Base-by-base conservation (phyloP, 805 yeast species). In the Saturnispora sanitii region DNA sequence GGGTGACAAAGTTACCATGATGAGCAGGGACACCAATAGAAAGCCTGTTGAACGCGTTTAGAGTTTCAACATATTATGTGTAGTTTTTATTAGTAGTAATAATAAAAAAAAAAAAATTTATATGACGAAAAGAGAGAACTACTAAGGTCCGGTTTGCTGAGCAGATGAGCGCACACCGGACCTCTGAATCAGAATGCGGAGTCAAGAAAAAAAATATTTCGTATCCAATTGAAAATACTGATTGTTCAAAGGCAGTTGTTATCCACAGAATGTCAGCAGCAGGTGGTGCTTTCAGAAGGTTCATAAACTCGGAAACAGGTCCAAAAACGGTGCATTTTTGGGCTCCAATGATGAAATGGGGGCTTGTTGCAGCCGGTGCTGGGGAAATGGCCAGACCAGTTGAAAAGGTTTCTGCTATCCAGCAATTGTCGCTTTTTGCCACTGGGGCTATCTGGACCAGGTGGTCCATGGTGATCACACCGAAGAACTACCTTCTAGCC, bases 361-460 rank as follows among this genome's bases (percentile, higher is more conserved):
- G 83, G 13, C 70, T 90, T 46, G 97, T 92, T 22, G 53, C 86
- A 51, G 98, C 98, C 13, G 97, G 98, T 43, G 69, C 85, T 47
- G 79, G 72, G 55, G 98, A 90, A 62, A 66, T 82, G 47, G 70
- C 75, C 48, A 79, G 97, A 65, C 97, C 98, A 2, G 95, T 86
- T 30, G 96, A 90, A 55, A 79, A 80, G 54, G 70, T 90, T 37
- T 79, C 92, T 28, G 96, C 96, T 43, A 79, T 95, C 19, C 95
- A 84, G 63, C 88, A 82, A 65, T 58, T 76, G 45, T 94, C 97
- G 2, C 70, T 90, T 43, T 71, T 83, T 52, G 87, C 88, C 35
- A 90, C 98, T 1, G 98, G 96, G 41, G 76, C 77, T 40, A 86
- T 90, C 53, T 90, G 98, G 98, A 90, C 98, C 27, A 77, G 98